phyloP scores from a whole-genome alignment of 495 filamentous ascomycete genomes.

The Mytilinidion resinicola region DNA sequence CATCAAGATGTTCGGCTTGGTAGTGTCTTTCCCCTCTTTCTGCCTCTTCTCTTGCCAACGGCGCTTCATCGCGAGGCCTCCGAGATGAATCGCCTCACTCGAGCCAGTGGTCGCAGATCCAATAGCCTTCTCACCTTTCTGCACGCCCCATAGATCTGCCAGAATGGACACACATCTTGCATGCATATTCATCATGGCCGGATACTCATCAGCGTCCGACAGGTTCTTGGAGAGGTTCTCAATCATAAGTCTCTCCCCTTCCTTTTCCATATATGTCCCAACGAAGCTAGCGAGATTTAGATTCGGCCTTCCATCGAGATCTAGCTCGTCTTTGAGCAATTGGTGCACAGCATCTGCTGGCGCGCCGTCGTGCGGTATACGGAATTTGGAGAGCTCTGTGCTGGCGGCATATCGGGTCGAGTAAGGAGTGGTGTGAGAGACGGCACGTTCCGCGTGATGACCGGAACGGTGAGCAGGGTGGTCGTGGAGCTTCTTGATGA shows the following conservation, averaged over 20 bases:
- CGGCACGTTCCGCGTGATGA: slow-evolving; percentile 37
- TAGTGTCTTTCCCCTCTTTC: slow-evolving; percentile 54
- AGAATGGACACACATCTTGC: slow-evolving; percentile 66
- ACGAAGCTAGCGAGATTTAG: slow-evolving; percentile 64
- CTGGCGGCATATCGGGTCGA: slow-evolving; percentile 55
- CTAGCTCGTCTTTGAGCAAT: slow-evolving; percentile 66
- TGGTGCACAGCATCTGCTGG: slow-evolving; percentile 60
- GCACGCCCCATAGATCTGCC: slow-evolving; percentile 61
- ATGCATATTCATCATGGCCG: slow-evolving; percentile 67
- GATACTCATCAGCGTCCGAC: slow-evolving; percentile 69
- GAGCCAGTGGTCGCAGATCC: slow-evolving; percentile 69
- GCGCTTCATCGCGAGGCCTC: slow-evolving; percentile 72
- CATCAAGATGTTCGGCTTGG: slow-evolving; percentile 69
- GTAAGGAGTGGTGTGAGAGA: slow-evolving; percentile 57
- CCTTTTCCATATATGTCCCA: slow-evolving; percentile 63
- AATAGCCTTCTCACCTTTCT: slow-evolving; percentile 60
- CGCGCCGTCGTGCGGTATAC: slow-evolving; percentile 55
- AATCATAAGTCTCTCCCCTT: slow-evolving; percentile 57
- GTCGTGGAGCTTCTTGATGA: slow-evolving; percentile 32
- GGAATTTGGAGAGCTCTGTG: slow-evolving; percentile 61
- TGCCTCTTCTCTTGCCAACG: slow-evolving; percentile 64
- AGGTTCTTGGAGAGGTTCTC: slow-evolving; percentile 66
- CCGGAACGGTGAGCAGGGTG: slow-evolving; percentile 37
- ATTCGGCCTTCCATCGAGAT: slow-evolving; percentile 66
- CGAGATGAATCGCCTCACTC: slow-evolving; percentile 68